phyloP scores from a whole-genome alignment of 108 stramenopile species.

The Skeletonema costatum region DNA sequence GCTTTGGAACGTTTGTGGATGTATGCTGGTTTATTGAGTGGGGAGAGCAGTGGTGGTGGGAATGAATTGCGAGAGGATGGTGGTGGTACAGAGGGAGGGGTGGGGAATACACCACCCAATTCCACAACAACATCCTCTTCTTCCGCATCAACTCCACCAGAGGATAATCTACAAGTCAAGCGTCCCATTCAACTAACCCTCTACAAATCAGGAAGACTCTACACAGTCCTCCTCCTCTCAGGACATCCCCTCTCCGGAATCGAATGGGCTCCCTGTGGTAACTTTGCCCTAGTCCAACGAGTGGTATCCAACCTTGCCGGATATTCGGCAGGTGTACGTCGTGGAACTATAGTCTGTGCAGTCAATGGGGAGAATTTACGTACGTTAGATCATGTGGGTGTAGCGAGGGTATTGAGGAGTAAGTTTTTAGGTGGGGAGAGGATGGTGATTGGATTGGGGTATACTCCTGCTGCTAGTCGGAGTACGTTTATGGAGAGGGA shows the following conservation, averaged over 20 bases:
- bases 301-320: constrained; percentile 24
- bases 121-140: not conserved
- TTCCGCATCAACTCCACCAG: constrained; percentile 2
- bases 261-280: constrained; percentile 82
- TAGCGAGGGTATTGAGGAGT: constrained; percentile 35
- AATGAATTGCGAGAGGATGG: not conserved
- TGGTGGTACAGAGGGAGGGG: not conserved
- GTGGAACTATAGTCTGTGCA: constrained; percentile 61
- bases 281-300: constrained; percentile 74
- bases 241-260: constrained; percentile 64
- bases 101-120: not conserved
- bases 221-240: constrained; percentile 55
- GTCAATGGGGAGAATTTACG: constrained; percentile 36
- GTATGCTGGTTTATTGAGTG: constrained; percentile 62
- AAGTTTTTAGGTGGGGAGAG: constrained; percentile 24
- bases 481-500: constrained; percentile 57
- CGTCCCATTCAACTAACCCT: constrained; percentile 54
- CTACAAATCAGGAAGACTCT: constrained; percentile 49
- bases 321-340: constrained; percentile 51
- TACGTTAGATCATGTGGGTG: constrained; percentile 51
- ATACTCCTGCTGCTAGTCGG: constrained; percentile 65
- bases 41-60: not conserved
- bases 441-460: constrained; percentile 54
- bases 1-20: constrained; percentile 83
- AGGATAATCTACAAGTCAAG: constrained; percentile 13